phyloP scores from a whole-genome alignment of 352 stramenopile genomes.

The Heterotrichella gracilis region DNA sequence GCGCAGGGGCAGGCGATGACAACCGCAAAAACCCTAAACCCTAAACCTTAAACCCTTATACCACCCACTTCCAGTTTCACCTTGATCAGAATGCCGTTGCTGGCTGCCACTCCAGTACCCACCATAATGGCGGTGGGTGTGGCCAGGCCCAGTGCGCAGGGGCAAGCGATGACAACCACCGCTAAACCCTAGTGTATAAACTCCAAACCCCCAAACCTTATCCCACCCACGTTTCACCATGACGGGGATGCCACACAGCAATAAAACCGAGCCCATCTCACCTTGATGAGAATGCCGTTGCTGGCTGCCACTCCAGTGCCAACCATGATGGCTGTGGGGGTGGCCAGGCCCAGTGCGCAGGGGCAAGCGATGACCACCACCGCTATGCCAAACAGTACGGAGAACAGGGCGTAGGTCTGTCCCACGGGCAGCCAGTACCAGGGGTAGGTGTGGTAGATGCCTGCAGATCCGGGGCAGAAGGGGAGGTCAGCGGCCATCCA shows the following conservation, averaged over 20 bases:
- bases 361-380: constrained; percentile 90
- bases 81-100: constrained; percentile 88
- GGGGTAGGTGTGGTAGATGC: no score
- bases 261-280: no score
- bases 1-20: constrained; percentile 96
- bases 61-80: no score
- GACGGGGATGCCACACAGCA: no score
- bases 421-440: constrained; percentile 33
- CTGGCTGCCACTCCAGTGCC: constrained; percentile 74
- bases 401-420: constrained; percentile 48
- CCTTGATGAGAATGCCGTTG: constrained; percentile 92
- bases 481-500: no score
- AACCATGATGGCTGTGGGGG: constrained; percentile 86
- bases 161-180: constrained; percentile 85
- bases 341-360: constrained; percentile 83
- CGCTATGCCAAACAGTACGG: constrained; percentile 79
- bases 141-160: constrained; percentile 85
- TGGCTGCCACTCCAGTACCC: constrained; percentile 72
- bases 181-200: no score
- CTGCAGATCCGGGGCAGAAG: no score
- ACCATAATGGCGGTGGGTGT: constrained; percentile 94
- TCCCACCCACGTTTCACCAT: no score
- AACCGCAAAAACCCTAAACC: constrained; percentile 68
- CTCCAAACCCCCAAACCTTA: no score
- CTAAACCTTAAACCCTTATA: no score